phyloP scores from a whole-genome alignment of 208 protist genomes.

The Naegleria gruberi region DNA sequence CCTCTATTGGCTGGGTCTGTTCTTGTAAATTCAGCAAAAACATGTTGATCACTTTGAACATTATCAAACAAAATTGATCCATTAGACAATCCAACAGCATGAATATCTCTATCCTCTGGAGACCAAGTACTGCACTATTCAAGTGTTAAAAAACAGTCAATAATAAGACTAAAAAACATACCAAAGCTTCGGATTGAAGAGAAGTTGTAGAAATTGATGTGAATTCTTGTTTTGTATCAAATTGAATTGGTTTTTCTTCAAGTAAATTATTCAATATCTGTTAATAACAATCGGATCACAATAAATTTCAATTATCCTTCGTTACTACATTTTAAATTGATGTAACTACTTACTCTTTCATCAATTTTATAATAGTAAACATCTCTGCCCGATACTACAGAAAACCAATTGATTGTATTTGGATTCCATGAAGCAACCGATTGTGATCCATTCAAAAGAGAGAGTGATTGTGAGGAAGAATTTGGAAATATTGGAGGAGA shows the following conservation, averaged over 20 bases:
- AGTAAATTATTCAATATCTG: not conserved
- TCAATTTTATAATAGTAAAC: conserved; percentile 11
- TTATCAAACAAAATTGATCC: not conserved
- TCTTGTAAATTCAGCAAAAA: not conserved
- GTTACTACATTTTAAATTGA: not conserved
- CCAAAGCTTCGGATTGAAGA: not conserved
- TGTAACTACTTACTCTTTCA: not conserved
- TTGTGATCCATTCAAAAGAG: not conserved
- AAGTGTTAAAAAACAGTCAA: not conserved
- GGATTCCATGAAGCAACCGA: not conserved
- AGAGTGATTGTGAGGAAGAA: not conserved
- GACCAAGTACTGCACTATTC: not conserved
- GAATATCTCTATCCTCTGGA: not conserved
- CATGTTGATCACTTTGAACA: not conserved
- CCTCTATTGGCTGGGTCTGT: not conserved
- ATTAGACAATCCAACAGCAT: not conserved
- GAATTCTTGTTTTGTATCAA: not conserved
- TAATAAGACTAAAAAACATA: not conserved
- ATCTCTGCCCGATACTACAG: not conserved
- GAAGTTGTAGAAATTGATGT: not conserved
- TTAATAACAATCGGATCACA: not conserved
- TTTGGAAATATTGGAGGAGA: not conserved
- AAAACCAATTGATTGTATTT: not conserved
- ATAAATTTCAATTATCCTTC: not conserved
- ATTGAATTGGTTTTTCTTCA: not conserved